Conservation (phyloP, 768 basidiomycete species). For the Cystofilobasidium capitatum region DNA sequence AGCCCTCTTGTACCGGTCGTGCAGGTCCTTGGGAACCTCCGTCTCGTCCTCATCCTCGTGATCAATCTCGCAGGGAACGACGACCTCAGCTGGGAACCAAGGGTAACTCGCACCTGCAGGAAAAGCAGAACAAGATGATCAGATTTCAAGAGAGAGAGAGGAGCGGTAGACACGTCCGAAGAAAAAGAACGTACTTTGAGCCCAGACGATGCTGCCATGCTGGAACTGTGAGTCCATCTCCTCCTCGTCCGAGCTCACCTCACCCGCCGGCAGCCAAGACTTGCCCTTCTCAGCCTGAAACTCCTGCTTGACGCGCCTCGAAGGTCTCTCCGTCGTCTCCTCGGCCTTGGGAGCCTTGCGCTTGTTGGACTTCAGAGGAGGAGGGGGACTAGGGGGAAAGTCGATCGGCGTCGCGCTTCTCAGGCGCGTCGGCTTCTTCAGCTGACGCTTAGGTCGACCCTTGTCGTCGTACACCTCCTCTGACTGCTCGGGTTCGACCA, state of each 20-base stretch:
- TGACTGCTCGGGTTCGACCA: background rate
- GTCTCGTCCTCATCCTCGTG: constrained; percentile 43
- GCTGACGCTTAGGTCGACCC: background rate
- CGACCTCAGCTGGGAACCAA: constrained; percentile 66
- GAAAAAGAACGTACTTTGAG: constrained; percentile 45
- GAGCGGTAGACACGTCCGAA: background rate
- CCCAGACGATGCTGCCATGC: constrained; percentile 58
- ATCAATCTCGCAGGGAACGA: constrained; percentile 51
- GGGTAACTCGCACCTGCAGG: constrained; percentile 49
- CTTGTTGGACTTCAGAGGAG: background rate
- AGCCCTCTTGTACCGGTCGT: constrained; percentile 37
- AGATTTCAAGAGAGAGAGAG: constrained; percentile 28
- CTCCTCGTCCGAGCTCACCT: background rate
- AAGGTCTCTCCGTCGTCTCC: background rate
- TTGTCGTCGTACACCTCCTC: background rate
- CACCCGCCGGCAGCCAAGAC: background rate
- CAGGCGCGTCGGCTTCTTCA: background rate
- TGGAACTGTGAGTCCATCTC: background rate
- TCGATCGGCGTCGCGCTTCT: background rate
- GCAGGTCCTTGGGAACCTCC: constrained; percentile 46
- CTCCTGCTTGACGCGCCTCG: background rate
- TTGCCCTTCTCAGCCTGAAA: background rate
- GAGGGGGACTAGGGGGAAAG: background rate
- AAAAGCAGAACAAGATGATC: constrained; percentile 42
- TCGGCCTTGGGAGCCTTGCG: background rate